Base-by-base conservation (phyloP, 805 yeast species). In the Metschnikowia proteae region DNA sequence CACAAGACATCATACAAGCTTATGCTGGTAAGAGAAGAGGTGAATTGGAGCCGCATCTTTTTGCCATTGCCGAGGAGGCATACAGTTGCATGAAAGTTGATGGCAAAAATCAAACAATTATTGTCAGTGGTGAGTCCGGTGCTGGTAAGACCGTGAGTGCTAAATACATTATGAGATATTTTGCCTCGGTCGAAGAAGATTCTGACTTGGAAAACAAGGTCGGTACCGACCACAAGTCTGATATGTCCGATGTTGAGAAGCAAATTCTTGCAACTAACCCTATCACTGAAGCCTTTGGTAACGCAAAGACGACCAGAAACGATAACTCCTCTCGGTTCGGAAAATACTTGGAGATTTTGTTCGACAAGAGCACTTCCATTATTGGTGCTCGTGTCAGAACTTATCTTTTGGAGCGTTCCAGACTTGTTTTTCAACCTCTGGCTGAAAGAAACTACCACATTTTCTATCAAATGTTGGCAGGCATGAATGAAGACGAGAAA, bases 71-170 rank as follows among this genome's bases (percentile, higher is more conserved):
- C 27, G 98, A 91, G 68, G 97, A 94, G 61, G 97, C 98, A 5
- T 91, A 90, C 66, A 79, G 96, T 60, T 85, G 96, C 63, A 92
- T 92, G 99, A 86, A 87, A 61, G 78, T 84, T 43, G 95, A 89
- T 59, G 74, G 80, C 36, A 77, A 81, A 59, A 91, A 92, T 71
- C 99, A 92, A 71, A 92, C 99, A 1, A 91, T 92, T 54, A 97
- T 92, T 13, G 98, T 92, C 13, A 83, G 91, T 59, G 99, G 99
- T 70, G 99, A 92, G 70, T 88, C 96, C 5, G 99, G 99, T 68
- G 98, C 99, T 28, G 99, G 99, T 67, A 94, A 92, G 62, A 94
- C 98, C 4, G 98, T 92, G 37, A 84, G 94, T 54, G 99, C 99
- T 35, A 92, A 92, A 66, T 92, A 88, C 67, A 92, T 92, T 56